Conservation (phyloP, 306 rosid genomes). For the Prinsepia uniflora region DNA sequence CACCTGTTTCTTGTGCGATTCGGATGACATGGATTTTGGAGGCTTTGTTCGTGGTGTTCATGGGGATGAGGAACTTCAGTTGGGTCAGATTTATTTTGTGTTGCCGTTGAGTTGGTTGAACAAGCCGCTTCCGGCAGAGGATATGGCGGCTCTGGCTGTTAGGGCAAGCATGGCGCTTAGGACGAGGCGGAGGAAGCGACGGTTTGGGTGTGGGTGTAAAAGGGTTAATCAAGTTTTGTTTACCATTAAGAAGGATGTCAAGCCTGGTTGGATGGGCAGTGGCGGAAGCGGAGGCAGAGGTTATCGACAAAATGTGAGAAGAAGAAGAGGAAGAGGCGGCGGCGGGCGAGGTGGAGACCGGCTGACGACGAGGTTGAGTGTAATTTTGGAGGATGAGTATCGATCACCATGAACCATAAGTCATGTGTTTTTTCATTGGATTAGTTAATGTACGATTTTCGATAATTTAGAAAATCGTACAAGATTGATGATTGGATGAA, state of each 20-base stretch:
- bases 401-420: too few relatives aligned
- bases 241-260: slow-evolving; percentile 6
- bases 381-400: slow-evolving; percentile 19
- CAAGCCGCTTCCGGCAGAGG: slow-evolving; percentile 13
- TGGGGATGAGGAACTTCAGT: slow-evolving; percentile 27
- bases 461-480: too few relatives aligned
- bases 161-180: slow-evolving; percentile 24
- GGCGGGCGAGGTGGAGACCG: not conserved
- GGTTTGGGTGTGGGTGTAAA: not conserved
- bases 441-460: too few relatives aligned
- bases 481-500: too few relatives aligned
- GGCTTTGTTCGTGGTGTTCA: slow-evolving; percentile 5
- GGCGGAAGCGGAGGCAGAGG: not conserved
- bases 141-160: slow-evolving; percentile 27
- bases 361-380: slow-evolving; percentile 11
- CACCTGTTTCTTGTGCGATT: slow-evolving; percentile 19
- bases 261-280: not conserved
- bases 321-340: slow-evolving; percentile 2
- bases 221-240: slow-evolving; percentile 10
- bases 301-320: not conserved
- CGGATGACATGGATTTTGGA: slow-evolving; percentile 27
- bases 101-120: slow-evolving; percentile 21
- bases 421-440: too few relatives aligned
- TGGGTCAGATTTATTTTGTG: slow-evolving; percentile 28
- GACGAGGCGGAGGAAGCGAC: not conserved